Base-by-base conservation (phyloP, 2,329 filamentous ascomycete species). In the Herpotrichia juniperi region DNA sequence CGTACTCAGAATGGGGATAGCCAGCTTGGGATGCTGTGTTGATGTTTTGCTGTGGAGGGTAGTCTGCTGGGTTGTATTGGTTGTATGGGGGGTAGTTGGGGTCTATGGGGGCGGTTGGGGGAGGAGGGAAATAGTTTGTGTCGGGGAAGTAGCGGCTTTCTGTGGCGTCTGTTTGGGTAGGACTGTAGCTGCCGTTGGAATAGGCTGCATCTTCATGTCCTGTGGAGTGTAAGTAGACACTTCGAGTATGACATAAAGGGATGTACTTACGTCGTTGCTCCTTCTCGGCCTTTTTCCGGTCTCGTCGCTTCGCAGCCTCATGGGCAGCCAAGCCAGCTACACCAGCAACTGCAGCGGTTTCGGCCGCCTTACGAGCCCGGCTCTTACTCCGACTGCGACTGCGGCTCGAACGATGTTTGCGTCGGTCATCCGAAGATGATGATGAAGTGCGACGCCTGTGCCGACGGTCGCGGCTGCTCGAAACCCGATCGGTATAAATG, bases 271-370 rank as follows among this genome's bases (percentile, higher is more conserved):
- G 76, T 62, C 76, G 76, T 57, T 76, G 70, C 49, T 81, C 80
- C 59, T 77, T 78, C 53, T 82, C 80, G 28, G 77, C 76, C 63
- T 80, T 81, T 71, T 81, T 84, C 45, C 80, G 79, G 59, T 85
- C 81, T 53, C 81, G 79, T 46, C 78, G 74, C 72, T 83, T 82
- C 21, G 79, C 77, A 60, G 81, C 78, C 63, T 86, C 82, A 63
- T 84, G 80, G 14, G 83, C 83, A 39, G 81, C 82, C 56, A 83
- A 73, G 21, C 81, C 83, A 45, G 81, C 81, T 17, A 79, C 82
- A 46, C 81, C 82, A 53, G 84, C 84, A 45, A 83, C 83, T 24
- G 83, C 77, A 22, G 81, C 83, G 22, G 81, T 81, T 53, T 79
- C 80, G 17, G 82, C 83, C 22, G 83, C 75, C 52, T 78, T 77